Conservation (phyloP, 2,329 filamentous ascomycete species). For the Aquanectria penicillioides region DNA sequence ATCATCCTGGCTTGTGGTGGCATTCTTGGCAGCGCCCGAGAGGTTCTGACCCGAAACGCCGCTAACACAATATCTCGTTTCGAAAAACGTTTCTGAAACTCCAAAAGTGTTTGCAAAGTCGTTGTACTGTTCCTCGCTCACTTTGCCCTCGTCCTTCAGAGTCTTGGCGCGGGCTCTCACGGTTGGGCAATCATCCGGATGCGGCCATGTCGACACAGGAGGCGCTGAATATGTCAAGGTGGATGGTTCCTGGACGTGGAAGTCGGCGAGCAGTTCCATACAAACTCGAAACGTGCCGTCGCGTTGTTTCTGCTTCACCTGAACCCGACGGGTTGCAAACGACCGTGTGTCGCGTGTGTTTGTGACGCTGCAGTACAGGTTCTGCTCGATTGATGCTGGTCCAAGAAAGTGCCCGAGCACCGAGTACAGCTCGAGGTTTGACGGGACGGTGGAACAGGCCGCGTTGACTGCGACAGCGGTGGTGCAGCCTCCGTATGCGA, state of each 20-base stretch:
- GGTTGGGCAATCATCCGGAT: slow-evolving; percentile 38
- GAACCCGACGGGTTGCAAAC: slow-evolving; percentile 58
- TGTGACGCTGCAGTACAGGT: slow-evolving; percentile 49
- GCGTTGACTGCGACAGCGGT: slow-evolving; percentile 53
- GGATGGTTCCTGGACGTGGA: slow-evolving; percentile 53
- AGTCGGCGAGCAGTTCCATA: slow-evolving; percentile 57
- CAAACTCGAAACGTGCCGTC: slow-evolving; percentile 50
- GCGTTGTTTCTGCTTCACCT: slow-evolving; percentile 53
- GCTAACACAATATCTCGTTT: slow-evolving; percentile 49
- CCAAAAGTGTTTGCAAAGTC: slow-evolving; percentile 43
- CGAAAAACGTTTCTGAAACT: slow-evolving; percentile 44
- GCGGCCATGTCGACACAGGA: slow-evolving; percentile 45
- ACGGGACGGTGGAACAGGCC: slow-evolving; percentile 50
- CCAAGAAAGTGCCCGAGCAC: slow-evolving; percentile 58
- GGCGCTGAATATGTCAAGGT: slow-evolving; percentile 51
- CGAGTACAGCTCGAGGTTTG: slow-evolving; percentile 55
- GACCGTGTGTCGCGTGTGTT: slow-evolving; percentile 55
- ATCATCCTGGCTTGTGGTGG: slow-evolving; percentile 48
- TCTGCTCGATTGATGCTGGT: slow-evolving; percentile 53
- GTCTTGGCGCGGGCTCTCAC: slow-evolving; percentile 9
- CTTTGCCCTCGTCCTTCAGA: slow-evolving; percentile 36
- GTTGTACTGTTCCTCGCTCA: slow-evolving; percentile 36
- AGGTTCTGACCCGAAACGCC: slow-evolving; percentile 57
- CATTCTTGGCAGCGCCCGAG: slow-evolving; percentile 51
- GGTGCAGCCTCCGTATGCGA: slow-evolving; percentile 58